Evolutionary conservation across 257 asterid genomes (phyloP), one percentile per base, ranked within the genome.

Genomic region (Jasminum sambac): DNA sequence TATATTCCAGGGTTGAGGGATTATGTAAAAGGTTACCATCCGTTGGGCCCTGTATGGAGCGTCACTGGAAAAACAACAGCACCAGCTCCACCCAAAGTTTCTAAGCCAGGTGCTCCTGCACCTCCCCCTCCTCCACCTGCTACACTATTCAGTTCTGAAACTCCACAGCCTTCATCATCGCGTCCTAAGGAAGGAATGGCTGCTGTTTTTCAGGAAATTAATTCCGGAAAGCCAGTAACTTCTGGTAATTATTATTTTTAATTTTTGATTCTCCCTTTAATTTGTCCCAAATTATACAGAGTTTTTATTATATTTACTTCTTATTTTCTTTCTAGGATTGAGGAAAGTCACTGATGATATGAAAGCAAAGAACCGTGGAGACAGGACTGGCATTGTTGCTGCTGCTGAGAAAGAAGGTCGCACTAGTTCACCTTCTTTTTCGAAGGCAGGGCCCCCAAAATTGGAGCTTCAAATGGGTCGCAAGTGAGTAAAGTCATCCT

Each of bases 381-480:
- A 88, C 68, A 95, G 91, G 81, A 81, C 80, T 69, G 91, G 98
- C 11, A 66, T 82, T 42, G 97, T 95, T 63, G 44, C 72, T 79
- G 80, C 71, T 74, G 34, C 83, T 69, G 90, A 89, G 77, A 91
- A 95, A 74, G 91, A 79, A 74, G 59, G 72, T 38, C 87, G 84
- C 37, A 57, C 79, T 72, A 76, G 69, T 72, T 72, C 95, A 41
- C 74, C 95, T 72, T 74, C 88, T 72, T 75, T 86, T 82, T 86
- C 96, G 17, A 91, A 83, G 86, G 38, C 81, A 24, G 96, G 98
- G 62, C 98, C 95, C 69, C 97, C 99, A 44, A 95, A 95, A 74
- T 38, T 95, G 24, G 99, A 95, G 85, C 98, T 91, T 79, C 98
- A 89, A 81, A 89, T 95, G 99, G 99, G 99, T 84, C 97, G 99